A percentile compares a stretch with the other conserved stretches of the same genome.
phyloP scores from a whole-genome alignment of 2,329 filamentous ascomycete species.

The Didymella lethalis region DNA sequence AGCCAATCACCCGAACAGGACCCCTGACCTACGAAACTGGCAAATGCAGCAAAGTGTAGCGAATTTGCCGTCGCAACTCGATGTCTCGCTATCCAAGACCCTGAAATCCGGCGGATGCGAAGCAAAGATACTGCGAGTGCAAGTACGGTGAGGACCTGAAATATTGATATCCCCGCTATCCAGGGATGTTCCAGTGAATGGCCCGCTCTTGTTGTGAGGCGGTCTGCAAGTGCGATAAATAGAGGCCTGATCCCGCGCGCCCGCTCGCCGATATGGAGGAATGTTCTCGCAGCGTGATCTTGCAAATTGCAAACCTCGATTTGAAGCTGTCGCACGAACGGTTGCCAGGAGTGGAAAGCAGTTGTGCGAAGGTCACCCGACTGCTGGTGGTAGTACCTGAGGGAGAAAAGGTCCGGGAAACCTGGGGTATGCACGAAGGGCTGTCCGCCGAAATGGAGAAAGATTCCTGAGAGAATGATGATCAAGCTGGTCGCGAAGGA shows the following conservation, averaged over 20 bases:
- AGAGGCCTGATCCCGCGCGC: conserved; percentile 16
- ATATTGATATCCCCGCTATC: conserved; percentile 29
- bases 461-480: conserved; percentile 31
- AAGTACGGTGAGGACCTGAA: conserved; percentile 30
- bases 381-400: conserved; percentile 6
- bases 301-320: conserved; percentile 21
- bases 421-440: conserved; percentile 3
- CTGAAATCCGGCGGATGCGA: conserved; percentile 23
- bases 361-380: conserved; percentile 10
- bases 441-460: conserved; percentile 30
- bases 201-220: conserved; percentile 19
- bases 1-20: conserved; percentile 33
- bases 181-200: conserved; percentile 23
- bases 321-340: conserved; percentile 28
- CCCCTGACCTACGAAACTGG: conserved; percentile 33
- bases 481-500: conserved; percentile 25
- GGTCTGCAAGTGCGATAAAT: conserved; percentile 22
- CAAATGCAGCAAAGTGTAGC: conserved; percentile 35
- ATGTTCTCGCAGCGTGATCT: conserved; percentile 20
- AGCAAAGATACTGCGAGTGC: conserved; percentile 31
- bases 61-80: conserved; percentile 30
- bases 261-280: conserved; percentile 14
- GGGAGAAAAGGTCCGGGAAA: conserved; percentile 5
- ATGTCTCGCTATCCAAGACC: conserved; percentile 35
- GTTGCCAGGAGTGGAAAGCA: conserved; percentile 19